Percentiles rank a stretch among this genome's conserved stretches.
These are phyloP conservation scores for Pilasporangium apinafurcum DNA, from an alignment of 352 stramenopile species.

Conservation along the genomic window DNA sequence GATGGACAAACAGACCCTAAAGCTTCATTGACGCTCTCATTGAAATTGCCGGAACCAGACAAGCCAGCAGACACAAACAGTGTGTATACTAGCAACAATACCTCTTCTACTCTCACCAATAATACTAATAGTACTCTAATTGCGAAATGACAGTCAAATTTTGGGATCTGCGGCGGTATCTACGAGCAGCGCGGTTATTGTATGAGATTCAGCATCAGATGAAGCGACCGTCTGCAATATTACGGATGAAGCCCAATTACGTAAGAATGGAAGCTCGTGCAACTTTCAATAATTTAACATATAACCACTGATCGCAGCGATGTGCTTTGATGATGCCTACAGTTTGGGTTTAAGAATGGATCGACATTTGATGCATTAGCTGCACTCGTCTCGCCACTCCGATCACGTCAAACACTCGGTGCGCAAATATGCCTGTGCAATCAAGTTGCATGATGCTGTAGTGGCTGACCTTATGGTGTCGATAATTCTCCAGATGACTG, in stretches of 20 bases:
- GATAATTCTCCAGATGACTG: constrained; percentile 46
- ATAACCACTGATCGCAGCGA: not conserved
- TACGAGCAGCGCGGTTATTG: constrained; percentile 48
- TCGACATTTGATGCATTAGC: constrained; percentile 68
- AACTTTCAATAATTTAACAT: too few species aligned
- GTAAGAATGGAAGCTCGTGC: constrained; percentile 25
- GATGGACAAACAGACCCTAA: too few species aligned
- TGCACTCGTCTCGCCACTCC: constrained; percentile 58
- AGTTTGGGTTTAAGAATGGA: constrained; percentile 64
- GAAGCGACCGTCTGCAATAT: constrained; percentile 61
- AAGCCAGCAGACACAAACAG: too few species aligned
- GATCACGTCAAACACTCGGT: constrained; percentile 67
- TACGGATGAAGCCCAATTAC: constrained; percentile 66
- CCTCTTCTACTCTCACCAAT: not conserved
- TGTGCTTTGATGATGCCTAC: not conserved
- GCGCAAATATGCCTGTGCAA: not conserved
- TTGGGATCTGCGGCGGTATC: constrained; percentile 43
- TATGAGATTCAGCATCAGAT: constrained; percentile 75
- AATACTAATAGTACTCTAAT: not conserved
- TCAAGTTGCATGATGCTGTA: not conserved
- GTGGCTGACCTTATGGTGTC: not conserved
- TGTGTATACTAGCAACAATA: too few species aligned
- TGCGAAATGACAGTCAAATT: constrained; percentile 35
- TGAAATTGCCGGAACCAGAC: too few species aligned
- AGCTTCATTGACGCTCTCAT: too few species aligned